Base-by-base conservation (phyloP, 352 stramenopile species). In the Pythium brassicae region DNA sequence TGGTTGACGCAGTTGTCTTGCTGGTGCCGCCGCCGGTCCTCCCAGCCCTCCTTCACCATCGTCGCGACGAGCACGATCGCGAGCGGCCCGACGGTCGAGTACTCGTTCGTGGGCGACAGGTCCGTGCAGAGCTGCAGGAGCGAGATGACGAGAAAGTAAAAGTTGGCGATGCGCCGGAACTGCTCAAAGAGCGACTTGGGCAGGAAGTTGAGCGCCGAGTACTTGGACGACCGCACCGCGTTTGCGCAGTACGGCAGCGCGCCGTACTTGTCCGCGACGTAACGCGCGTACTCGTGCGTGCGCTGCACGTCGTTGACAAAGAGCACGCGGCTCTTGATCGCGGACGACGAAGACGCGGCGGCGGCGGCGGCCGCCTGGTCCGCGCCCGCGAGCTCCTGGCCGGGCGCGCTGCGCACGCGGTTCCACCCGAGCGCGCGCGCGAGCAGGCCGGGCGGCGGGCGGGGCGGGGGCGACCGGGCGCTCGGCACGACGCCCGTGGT, bases 71-170 rank as follows among this genome's bases (percentile, higher is more conserved):
- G 60, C 20, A 95, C 86, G 20, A 95, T 74, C 40, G 76, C 65
- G 35, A 96, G 74, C 12, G 87, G 87, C 0, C 78, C 78, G 29
- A 96, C 73, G 0, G 87, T 96, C 51, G 87, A 93, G 66, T 93
- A 95, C 55, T 92, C 77, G 57, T 93, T 94, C 29, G 86, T 94
- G 7, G 87, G 87, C 20, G 85, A 94, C 44, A 95, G 57, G 27
- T 89, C 74, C 20, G 93, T 97, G 26, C 92, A 78, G 10, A 97
- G 71, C 76, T 98, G 97, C 37, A 99, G 80, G 26, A 96, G 61
- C 9, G 93, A 97, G 46, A 99, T 97, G 63, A 97, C 76, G 23
- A 98, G 72, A 58, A 99, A 99, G 73, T 98, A 98, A 57, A 98
- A 88, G 62, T 99, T 99, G 9, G 92, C 95, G 59, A 98, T 86